Evolutionary conservation across 495 filamentous ascomycete genomes (phyloP).

Genomic region (Penicillium arizonense): DNA sequence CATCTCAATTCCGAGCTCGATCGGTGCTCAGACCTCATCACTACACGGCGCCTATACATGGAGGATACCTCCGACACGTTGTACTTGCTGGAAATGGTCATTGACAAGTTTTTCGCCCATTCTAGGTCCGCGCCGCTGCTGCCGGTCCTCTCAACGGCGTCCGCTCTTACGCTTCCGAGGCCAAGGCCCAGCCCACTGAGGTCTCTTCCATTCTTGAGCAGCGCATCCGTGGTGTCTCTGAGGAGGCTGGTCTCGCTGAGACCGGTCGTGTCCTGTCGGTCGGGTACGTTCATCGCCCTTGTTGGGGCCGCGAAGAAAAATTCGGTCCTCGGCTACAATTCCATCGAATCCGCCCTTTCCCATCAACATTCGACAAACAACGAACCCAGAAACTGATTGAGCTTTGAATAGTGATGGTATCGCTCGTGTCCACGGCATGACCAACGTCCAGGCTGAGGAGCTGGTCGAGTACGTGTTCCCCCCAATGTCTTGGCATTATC

Average conservation of each 20-base stretch:
- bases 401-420: constrained; percentile 87
- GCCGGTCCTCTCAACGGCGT: constrained; percentile 70
- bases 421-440: constrained; percentile 98
- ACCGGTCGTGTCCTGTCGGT: constrained; percentile 98
- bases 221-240: constrained; percentile 94
- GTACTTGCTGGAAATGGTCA: constrained; percentile 26
- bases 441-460: constrained; percentile 99
- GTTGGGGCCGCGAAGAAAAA: constrained; percentile 31
- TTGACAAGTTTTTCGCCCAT: constrained; percentile 49
- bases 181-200: constrained; percentile 94
- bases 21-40: constrained; percentile 32
- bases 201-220: constrained; percentile 99
- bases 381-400: constrained; percentile 21
- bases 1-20: constrained; percentile 43
- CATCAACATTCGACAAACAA: constrained; percentile 7
- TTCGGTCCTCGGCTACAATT: constrained; percentile 30
- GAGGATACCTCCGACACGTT: constrained; percentile 26
- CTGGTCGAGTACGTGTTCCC: constrained; percentile 87
- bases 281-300: constrained; percentile 68
- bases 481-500: constrained; percentile 20
- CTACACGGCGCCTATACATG: constrained; percentile 23
- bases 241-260: constrained; percentile 95
- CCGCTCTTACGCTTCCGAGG: constrained; percentile 88
- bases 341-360: constrained; percentile 26
- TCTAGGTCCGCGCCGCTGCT: constrained; percentile 80